These are phyloP conservation scores for Backusella morwellensis DNA, from an alignment of 192 early-diverging fungal genomes.

Conservation along the genomic window DNA sequence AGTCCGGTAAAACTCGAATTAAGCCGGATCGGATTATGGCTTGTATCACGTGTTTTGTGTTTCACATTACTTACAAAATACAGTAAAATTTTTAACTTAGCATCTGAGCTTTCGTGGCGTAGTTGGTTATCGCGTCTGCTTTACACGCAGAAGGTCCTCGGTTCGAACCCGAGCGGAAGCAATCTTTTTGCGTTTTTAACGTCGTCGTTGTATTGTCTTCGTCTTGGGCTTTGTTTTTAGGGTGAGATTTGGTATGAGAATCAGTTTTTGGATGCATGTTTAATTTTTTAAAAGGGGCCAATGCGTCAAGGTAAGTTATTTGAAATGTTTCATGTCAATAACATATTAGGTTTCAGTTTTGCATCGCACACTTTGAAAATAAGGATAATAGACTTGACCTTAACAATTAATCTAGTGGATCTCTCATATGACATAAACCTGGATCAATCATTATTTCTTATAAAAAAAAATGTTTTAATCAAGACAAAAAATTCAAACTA, in stretches of 20 bases:
- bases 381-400: no score
- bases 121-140: constrained; percentile 40
- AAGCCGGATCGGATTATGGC: neutral
- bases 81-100: neutral
- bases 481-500: no score
- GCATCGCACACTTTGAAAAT: no score
- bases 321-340: no score
- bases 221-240: neutral
- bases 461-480: no score
- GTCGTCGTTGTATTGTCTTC: neutral
- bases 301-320: no score
- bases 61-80: neutral
- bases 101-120: constrained; percentile 27
- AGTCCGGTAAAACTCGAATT: neutral
- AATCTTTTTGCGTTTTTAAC: constrained; percentile 22
- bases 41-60: neutral
- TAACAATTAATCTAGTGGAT: no score
- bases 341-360: no score
- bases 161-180: constrained; percentile 48
- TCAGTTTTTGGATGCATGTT: neutral
- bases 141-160: constrained; percentile 51
- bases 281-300: neutral
- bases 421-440: no score
- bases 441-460: no score
- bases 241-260: neutral